Conservation (phyloP, 768 basidiomycete genomes). For the Termitomyces sp. region DNA sequence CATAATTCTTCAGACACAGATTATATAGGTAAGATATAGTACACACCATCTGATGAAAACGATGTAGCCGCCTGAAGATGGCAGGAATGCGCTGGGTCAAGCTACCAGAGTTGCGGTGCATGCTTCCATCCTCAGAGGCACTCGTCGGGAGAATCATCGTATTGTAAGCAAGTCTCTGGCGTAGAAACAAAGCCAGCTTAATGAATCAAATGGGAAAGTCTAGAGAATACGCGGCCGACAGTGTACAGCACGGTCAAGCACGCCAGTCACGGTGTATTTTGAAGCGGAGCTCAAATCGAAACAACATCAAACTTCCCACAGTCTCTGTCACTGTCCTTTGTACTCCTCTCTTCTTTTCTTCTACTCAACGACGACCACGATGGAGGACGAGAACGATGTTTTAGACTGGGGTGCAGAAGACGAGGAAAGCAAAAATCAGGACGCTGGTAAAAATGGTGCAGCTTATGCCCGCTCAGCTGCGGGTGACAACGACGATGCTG, state of each 20-base stretch:
- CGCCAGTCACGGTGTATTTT: slow-evolving; percentile 15
- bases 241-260: slow-evolving; percentile 7
- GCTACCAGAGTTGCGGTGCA: slow-evolving; percentile 27
- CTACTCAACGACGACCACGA: slow-evolving; percentile 18
- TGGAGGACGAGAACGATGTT: slow-evolving; percentile 66
- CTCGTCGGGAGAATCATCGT: slow-evolving; percentile 36
- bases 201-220: not conserved
- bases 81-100: slow-evolving; percentile 62
- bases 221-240: not conserved
- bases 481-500: slow-evolving; percentile 47
- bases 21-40: not conserved
- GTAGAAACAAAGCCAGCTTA: slow-evolving; percentile 36
- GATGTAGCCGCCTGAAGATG: slow-evolving; percentile 74
- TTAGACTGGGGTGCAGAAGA: slow-evolving; percentile 64
- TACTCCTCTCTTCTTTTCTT: slow-evolving; percentile 11
- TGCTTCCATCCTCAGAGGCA: slow-evolving; percentile 35
- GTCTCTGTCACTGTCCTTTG: slow-evolving; percentile 8
- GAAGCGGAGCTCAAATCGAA: slow-evolving; percentile 14
- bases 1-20: not conserved
- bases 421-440: slow-evolving; percentile 31
- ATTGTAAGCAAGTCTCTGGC: slow-evolving; percentile 25
- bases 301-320: slow-evolving; percentile 10
- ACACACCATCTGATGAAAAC: slow-evolving; percentile 84
- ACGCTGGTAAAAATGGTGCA: slow-evolving; percentile 15
- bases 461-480: slow-evolving; percentile 16